These are phyloP conservation scores for Apiotrichum mycotoxinovorans DNA, from an alignment of 1,284 basidiomycete species.

Conservation along the genomic window DNA sequence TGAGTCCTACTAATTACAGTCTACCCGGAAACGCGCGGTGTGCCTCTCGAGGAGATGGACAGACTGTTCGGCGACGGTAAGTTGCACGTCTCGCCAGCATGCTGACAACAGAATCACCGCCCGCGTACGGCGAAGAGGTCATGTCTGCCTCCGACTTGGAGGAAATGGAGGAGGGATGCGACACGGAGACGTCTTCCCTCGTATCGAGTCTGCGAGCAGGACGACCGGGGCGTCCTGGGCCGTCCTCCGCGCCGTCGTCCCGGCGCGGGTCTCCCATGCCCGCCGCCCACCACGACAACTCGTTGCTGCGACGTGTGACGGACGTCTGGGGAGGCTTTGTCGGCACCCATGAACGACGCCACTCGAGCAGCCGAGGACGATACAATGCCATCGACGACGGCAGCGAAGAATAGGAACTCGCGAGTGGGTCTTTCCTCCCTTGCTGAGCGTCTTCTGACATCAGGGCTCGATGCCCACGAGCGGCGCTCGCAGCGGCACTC, in stretches of 20 bases:
- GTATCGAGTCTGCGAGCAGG: constrained; percentile 31
- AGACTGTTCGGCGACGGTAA: constrained; percentile 44
- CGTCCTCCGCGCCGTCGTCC: constrained; percentile 34
- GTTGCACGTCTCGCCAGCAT: no score
- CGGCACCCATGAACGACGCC: constrained; percentile 44
- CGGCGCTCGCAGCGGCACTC: neutral
- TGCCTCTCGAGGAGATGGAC: constrained; percentile 57
- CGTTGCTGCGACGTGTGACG: constrained; percentile 38
- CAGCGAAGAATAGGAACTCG: constrained; percentile 64
- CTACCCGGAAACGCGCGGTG: constrained; percentile 56
- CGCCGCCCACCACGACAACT: constrained; percentile 26
- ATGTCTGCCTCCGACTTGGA: constrained; percentile 1
- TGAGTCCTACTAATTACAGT: constrained; percentile 10
- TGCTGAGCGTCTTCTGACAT: neutral
- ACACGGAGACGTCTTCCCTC: constrained; percentile 63
- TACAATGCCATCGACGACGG: constrained; percentile 58
- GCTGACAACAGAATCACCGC: constrained; percentile 4
- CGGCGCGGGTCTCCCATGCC: constrained; percentile 34
- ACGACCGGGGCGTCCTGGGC: constrained; percentile 31
- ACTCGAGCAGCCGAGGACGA: constrained; percentile 29
- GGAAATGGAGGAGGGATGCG: constrained; percentile 26
- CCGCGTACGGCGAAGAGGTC: constrained; percentile 20
- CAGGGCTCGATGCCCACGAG: constrained; percentile 4
- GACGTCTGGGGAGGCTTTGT: constrained; percentile 58
- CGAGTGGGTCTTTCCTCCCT: constrained; percentile 51